phyloP scores from a whole-genome alignment of 768 basidiomycete genomes.

The Phlebiopsis gigantea region DNA sequence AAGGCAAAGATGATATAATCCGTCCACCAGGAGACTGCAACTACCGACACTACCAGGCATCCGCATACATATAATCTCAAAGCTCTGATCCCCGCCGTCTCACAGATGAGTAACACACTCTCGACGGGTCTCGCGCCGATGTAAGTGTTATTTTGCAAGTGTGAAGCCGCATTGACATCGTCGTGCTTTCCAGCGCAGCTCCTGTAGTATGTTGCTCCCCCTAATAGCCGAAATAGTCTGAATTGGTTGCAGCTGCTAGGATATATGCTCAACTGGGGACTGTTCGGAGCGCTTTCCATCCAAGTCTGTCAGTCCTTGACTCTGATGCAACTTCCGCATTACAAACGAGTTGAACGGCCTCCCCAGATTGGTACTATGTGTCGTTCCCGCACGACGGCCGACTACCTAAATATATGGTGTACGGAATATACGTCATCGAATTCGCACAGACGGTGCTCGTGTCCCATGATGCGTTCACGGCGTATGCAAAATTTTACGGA shows the following conservation, averaged over 20 bases:
- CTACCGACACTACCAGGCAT: no score
- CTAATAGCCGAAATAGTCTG: neutral
- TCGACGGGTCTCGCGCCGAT: neutral
- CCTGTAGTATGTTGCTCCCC: neutral
- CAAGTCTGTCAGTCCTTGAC: conserved; percentile 12
- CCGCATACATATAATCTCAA: no score
- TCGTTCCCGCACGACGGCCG: conserved; percentile 9
- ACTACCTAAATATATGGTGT: conserved; percentile 11
- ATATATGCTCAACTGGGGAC: conserved; percentile 24
- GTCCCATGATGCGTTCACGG: conserved; percentile 20
- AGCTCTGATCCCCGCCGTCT: no score
- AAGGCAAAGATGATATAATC: neutral
- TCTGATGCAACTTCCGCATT: neutral
- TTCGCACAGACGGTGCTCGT: conserved; percentile 13
- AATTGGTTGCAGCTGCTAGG: conserved; percentile 3
- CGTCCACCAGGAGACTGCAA: neutral
- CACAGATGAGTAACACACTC: neutral
- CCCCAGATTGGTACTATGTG: conserved; percentile 9
- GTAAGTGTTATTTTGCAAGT: neutral
- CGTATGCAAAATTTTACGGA: conserved; percentile 25
- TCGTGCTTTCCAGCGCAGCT: neutral
- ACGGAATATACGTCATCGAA: conserved; percentile 2
- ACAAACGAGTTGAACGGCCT: neutral
- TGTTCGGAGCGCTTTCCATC: conserved; percentile 14
- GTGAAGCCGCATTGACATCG: neutral